Percentiles rank a stretch among this genome's conserved stretches.
phyloP scores from a whole-genome alignment of 2,329 filamentous ascomycete genomes.

The Grosmannia clavigera region DNA sequence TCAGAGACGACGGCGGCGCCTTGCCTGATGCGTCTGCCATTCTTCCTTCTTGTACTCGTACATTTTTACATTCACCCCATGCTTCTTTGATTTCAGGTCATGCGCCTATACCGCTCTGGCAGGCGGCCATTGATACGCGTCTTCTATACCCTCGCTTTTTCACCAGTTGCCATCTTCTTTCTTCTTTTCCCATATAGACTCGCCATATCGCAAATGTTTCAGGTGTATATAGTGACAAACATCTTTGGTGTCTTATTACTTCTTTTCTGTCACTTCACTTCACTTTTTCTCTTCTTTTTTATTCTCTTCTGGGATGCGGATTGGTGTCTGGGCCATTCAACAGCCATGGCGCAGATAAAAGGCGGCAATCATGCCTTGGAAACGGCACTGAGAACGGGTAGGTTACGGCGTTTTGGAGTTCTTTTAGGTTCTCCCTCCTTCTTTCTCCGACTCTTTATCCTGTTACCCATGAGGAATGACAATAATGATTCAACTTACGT shows the following conservation, averaged over 20 bases:
- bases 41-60: not conserved
- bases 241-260: not conserved
- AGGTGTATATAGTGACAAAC: not conserved
- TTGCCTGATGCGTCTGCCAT: not conserved
- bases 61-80: not conserved
- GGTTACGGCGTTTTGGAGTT: not conserved
- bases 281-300: not conserved
- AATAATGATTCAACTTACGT: not conserved
- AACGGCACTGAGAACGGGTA: not conserved
- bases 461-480: not conserved
- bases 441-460: not conserved
- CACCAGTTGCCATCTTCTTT: not conserved
- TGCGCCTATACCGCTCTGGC: not conserved
- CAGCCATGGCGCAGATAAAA: not conserved
- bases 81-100: not conserved
- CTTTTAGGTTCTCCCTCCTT: not conserved
- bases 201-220: not conserved
- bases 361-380: not conserved
- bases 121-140: not conserved
- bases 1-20: slow-evolving; percentile 52
- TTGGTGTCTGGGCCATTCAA: not conserved
- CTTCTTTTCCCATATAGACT: not conserved
- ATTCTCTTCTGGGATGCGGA: not conserved
- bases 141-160: not conserved
- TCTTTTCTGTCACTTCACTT: not conserved